Evolutionary conservation across 495 filamentous ascomycete species (phyloP).

Genomic region (Trichoderma asperelloides): DNA sequence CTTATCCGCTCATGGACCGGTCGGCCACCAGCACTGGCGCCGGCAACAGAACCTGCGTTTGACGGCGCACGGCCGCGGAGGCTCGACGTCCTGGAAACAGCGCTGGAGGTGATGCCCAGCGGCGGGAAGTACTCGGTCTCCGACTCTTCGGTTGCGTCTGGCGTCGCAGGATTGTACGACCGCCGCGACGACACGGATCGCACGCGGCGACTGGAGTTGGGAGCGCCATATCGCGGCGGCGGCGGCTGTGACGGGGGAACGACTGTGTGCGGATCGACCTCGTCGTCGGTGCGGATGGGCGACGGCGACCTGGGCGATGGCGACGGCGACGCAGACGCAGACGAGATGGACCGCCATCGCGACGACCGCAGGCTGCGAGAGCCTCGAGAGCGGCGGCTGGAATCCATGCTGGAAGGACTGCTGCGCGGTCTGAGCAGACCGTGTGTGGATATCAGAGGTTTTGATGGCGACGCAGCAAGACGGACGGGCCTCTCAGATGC

Average conservation of each 20-base stretch:
- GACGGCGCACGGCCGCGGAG: not conserved
- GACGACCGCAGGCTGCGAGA: not conserved
- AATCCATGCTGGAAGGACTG: not conserved
- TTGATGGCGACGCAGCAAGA: not conserved
- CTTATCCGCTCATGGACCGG: not conserved
- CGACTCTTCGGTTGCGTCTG: not conserved
- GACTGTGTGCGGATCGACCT: not conserved
- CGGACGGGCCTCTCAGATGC: not conserved
- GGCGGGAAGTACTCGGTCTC: conserved; percentile 9
- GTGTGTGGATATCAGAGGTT: not conserved
- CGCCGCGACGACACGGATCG: conserved; percentile 14
- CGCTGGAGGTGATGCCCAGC: not conserved
- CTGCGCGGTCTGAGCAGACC: not conserved
- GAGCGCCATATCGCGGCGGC: not conserved
- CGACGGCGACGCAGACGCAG: not conserved
- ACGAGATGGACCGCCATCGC: not conserved
- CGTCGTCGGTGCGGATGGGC: not conserved
- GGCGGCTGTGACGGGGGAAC: not conserved
- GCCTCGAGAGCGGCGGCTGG: not conserved
- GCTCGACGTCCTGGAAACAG: not conserved
- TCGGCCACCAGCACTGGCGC: not conserved
- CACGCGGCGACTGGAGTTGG: not conserved
- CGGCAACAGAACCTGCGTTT: no score
- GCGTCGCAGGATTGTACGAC: not conserved
- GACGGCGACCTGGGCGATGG: not conserved